Base-by-base conservation (phyloP, 768 basidiomycete genomes). In the Cystofilobasidium capitatum region DNA sequence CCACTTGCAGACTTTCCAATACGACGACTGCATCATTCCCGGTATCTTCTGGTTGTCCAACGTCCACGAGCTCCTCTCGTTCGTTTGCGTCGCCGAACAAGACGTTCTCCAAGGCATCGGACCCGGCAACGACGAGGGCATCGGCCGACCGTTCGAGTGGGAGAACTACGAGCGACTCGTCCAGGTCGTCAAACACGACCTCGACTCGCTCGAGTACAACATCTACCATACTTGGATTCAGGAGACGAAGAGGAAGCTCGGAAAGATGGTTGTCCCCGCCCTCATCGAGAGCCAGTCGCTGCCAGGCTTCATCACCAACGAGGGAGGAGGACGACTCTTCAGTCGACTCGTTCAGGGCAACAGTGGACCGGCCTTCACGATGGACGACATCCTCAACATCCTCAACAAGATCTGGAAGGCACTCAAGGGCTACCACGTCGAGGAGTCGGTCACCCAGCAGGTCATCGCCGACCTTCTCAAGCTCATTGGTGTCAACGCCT, bases 11-110 rank as follows among this genome's bases (percentile, higher is more conserved):
- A 72, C 72, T 17, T 96, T 91, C 81, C 82, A 83, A 17, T 87
- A 91, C 70, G 96, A 99, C 77, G 96, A 98, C 65, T 87, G 92
- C 20, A 91, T 99, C 69, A 81, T 93, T 42, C 96, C 96, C 8
- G 96, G 96, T 44, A 89, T 98, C 72, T 99, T 89, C 82, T 99
- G 96, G 96, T 81, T 99, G n/a, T 97, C 96, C 37, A 99, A 99
- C 73, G 93, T 99, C 42, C 96, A 99, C 77, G 96, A 99, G 76
- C 93, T 98, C 85, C 82, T 98, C 37, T 99, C 96, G 7, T 99
- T 98, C 79, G 94, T 98, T 74, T 94, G 89, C 74, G 88, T 97
- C 44, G 96, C 96, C n/a, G 96, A 99, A 79, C 88, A 88, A 75
- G 96, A 99, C 78, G 96, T 97, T 86, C 82, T 91, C 12, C 91